Evolutionary conservation across 148 eudicot genomes (phyloP), one percentile per base, ranked within the genome.

Genomic region (Persicaria tinctoria): DNA sequence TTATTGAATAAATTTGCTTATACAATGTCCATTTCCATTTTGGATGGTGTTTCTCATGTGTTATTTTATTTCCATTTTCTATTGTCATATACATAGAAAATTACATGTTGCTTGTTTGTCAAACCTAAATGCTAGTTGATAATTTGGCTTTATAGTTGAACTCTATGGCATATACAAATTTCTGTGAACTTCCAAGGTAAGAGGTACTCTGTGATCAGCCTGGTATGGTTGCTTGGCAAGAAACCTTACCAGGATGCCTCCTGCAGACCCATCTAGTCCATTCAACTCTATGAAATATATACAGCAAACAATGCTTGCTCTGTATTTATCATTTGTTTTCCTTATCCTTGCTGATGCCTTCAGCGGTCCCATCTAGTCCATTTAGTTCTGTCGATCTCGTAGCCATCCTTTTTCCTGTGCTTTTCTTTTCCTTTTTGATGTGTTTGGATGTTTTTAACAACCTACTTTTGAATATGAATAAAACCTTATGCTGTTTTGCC

Each of bases 311-410:
- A 2, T 32, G 41, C 41, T 23, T 60, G 38, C 68, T 60, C 6
- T 60, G 14, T 60, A 27, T 60, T 60, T 1, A 3, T 60, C 38
- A 60, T 60, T 11, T 60, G 41, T 14, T 87, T 87, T 85, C 74
- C 87, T 51, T 75, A 76, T 82, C 80, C 78, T 82, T 79, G 84
- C 87, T 86, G 87, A 86, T 83, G 50, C 73, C 75, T 84, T 45
- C 75, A 78, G 82, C 77, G 73, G 88, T 83, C 77, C 86, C 79
- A 77, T 78, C 72, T 78, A 82, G 80, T 80, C 73, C 77, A 84
- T 82, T 70, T 83, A 75, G 82, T 83, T 85, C 41, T 79, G 76
- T 78, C 76, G 84, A 83, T 80, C 70, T 82, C 76, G 82, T 74
- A 72, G 77, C 81, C 74, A 74, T 66, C 11, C 5, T 4, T 41